Percentiles rank a stretch among this genome's conserved stretches.
Conservation (phyloP, 2,329 filamentous ascomycete species). For the Aureobasidium zeae region DNA sequence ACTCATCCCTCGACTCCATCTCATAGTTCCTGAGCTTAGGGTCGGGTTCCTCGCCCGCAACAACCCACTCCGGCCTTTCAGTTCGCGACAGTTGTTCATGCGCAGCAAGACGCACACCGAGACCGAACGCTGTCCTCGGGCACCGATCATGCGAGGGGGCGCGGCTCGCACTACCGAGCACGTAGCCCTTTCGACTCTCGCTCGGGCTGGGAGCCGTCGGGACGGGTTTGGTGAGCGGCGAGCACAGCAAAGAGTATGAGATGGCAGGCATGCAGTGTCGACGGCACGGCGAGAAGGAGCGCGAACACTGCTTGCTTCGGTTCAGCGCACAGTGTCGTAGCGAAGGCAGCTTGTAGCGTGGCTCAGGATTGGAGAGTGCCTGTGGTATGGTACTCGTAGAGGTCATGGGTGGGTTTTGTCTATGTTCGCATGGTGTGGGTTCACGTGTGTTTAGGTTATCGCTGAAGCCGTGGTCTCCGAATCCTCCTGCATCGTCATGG, state of each 20-base stretch:
- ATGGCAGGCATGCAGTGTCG: too few species aligned
- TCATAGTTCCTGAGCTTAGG: slow-evolving; percentile 58
- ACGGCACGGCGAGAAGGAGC: slow-evolving; percentile 67
- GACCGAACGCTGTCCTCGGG: too few species aligned
- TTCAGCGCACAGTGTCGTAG: too few species aligned
- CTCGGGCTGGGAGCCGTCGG: slow-evolving; percentile 85
- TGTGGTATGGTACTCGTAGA: slow-evolving; percentile 73
- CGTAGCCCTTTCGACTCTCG: slow-evolving; percentile 66
- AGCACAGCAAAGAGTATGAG: too few species aligned
- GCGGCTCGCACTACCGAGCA: slow-evolving; percentile 76
- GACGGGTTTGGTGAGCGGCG: slow-evolving; percentile 84
- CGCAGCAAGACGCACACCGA: too few species aligned
- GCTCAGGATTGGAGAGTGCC: slow-evolving; percentile 81
- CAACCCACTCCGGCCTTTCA: slow-evolving; percentile 76
- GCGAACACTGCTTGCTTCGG: too few species aligned
- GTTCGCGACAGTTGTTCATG: slow-evolving; percentile 81
- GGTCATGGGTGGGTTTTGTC: slow-evolving; percentile 60
- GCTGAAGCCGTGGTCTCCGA: slow-evolving; percentile 20
- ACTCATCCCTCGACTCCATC: slow-evolving; percentile 26
- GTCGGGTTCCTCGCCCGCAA: slow-evolving; percentile 70
- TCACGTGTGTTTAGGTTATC: too few species aligned
- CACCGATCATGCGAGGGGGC: too few species aligned
- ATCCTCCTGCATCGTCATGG: slow-evolving; percentile 20
- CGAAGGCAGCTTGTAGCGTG: too few species aligned
- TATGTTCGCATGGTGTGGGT: too few species aligned